phyloP scores from a whole-genome alignment of 768 basidiomycete genomes.

The Suillus decipiens region DNA sequence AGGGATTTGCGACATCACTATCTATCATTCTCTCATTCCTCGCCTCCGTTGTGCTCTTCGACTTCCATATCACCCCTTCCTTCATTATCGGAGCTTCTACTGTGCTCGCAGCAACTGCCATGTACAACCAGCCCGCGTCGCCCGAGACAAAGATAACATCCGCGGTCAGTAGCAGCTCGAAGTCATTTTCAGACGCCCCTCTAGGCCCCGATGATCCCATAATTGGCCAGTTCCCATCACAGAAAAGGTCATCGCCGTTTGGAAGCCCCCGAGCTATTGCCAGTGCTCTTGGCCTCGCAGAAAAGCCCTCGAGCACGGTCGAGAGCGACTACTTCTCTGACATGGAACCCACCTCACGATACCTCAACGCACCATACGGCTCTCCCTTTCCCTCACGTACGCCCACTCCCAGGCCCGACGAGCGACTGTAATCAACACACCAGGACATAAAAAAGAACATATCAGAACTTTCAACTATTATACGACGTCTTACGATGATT shows the following conservation, averaged over 20 bases:
- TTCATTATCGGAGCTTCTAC: constrained; percentile 86
- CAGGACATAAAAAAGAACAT: constrained; percentile 14
- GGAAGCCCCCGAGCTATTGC: constrained; percentile 53
- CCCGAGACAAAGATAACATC: constrained; percentile 38
- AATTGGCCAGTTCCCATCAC: constrained; percentile 53
- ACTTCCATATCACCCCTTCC: constrained; percentile 82
- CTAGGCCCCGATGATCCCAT: constrained; percentile 55
- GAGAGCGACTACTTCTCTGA: constrained; percentile 39
- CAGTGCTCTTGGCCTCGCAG: constrained; percentile 47
- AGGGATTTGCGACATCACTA: constrained; percentile 96
- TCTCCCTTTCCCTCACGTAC: constrained; percentile 52
- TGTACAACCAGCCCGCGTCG: constrained; percentile 81
- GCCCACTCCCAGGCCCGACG: constrained; percentile 43
- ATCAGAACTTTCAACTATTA: constrained; percentile 25
- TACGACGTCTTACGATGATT: constrained; percentile 38
- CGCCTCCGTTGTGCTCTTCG: constrained; percentile 88
- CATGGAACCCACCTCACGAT: constrained; percentile 45
- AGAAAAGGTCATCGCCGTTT: constrained; percentile 49
- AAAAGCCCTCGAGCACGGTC: constrained; percentile 25
- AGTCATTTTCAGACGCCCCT: constrained; percentile 46
- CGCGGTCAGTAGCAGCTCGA: constrained; percentile 27
- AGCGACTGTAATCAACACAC: constrained; percentile 28
- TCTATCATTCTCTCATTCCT: constrained; percentile 95
- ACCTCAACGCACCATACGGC: constrained; percentile 51
- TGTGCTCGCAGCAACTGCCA: constrained; percentile 87